Evolutionary conservation across 2,329 filamentous ascomycete genomes (phyloP).

Genomic region (Fusarium tuaranense): DNA sequence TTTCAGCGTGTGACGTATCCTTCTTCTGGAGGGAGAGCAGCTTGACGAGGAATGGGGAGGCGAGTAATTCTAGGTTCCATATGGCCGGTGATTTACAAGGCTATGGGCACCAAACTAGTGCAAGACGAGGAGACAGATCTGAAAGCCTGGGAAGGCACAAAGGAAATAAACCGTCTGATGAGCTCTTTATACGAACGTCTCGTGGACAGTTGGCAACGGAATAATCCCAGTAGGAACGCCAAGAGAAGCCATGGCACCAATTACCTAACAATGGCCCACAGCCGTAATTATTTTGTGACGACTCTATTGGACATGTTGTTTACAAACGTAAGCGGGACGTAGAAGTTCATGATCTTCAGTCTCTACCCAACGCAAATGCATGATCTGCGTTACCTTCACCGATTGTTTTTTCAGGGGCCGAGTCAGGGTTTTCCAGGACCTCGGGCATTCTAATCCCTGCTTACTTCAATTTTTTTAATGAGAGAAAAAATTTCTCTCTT

Average conservation of each 20-base stretch:
- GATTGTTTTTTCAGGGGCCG: conserved; percentile 21
- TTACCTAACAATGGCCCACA: conserved; percentile 29
- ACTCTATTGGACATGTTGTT: conserved; percentile 25
- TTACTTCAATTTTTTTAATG: neutral
- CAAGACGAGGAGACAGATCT: neutral
- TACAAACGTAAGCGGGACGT: conserved; percentile 28
- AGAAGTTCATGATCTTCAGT: conserved; percentile 38
- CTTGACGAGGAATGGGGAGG: conserved; percentile 17
- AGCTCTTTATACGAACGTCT: conserved; percentile 14
- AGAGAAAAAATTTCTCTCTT: neutral
- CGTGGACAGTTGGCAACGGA: neutral
- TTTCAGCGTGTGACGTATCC: conserved; percentile 1
- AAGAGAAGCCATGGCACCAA: conserved; percentile 12
- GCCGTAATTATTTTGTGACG: neutral
- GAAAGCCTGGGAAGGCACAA: neutral
- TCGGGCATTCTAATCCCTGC: neutral
- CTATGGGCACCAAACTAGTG: conserved; percentile 11
- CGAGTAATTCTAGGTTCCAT: conserved; percentile 21
- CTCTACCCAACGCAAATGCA: conserved; percentile 18
- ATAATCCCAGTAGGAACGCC: conserved; percentile 5
- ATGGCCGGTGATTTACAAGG: neutral
- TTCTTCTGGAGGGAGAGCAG: conserved; percentile 38
- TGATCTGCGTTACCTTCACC: conserved; percentile 29
- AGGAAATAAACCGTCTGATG: neutral
- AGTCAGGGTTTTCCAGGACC: conserved; percentile 2